Evolutionary conservation across 331 rosid species (phyloP), one percentile per base, ranked within the genome.

Genomic region (Quercus phellos): DNA sequence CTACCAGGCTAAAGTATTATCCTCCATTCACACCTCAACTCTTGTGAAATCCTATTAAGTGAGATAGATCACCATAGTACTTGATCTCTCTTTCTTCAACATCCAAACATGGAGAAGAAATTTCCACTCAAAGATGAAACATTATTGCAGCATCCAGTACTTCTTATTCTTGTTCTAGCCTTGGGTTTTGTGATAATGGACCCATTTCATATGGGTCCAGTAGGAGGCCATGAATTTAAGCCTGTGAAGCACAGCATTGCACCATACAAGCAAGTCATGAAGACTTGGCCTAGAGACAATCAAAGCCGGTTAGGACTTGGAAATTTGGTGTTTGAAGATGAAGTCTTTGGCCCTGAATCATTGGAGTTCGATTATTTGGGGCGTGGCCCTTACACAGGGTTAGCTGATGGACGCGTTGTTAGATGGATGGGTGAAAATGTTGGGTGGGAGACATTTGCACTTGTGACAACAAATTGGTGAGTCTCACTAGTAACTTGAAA

Each of bases 401-500:
- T 92, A 74, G 98, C 98, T 0, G 98, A 94, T 76, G 99, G 99
- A 1, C 98, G 98, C 42, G 12, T 94, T 75, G 99, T 94, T 26
- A 50, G 99, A 74, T 94, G 99, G 99, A 94, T 92, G 99, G 99
- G 97, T 4, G 84, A 83, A 2, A 83, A 85, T 5, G 55, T 82
- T 55, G 97, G 99, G 21, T 94, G 99, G 99, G 97, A 94, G 78
- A 92, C 95, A 16, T 94, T 92, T 87, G 97, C 97, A 34, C 58
- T 88, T 74, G 95, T 94, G 24, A 87, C 97, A 3, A 13, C 89
- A 30, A 94, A 88, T 84, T 94, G 98, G 98, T 90, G 53, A 70
- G 19, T 46, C 79, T 78, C 64, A 0, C 35, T 3, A 1, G 5
- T 0, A 21, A 4, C 16, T 51, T 5, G 16, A 46, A 0, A 46